A percentile compares a stretch with the other conserved stretches of the same genome.
Conservation (phyloP, 2,329 filamentous ascomycete species). For the Pseudocercospora crystallina region DNA sequence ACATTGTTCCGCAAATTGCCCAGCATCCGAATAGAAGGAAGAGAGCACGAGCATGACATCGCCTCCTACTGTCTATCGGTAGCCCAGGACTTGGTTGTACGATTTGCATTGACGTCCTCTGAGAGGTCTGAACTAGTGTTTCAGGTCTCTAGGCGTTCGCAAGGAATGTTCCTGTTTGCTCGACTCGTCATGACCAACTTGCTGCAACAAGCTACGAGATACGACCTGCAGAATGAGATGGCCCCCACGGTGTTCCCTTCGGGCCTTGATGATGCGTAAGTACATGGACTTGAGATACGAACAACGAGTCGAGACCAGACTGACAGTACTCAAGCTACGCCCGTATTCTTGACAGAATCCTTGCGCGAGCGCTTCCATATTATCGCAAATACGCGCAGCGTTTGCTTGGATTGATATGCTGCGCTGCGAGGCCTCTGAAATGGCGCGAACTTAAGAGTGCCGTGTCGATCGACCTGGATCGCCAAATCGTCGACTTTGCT, state of each 20-base stretch:
- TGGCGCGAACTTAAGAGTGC: slow-evolving; percentile 15
- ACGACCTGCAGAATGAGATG: background rate
- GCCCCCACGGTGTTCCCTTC: background rate
- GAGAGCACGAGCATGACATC: slow-evolving; percentile 5
- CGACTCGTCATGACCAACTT: slow-evolving; percentile 17
- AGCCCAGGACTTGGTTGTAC: background rate
- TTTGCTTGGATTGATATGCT: slow-evolving; percentile 7
- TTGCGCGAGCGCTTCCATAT: background rate
- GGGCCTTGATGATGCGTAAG: slow-evolving; percentile 10
- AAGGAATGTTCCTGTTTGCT: slow-evolving; percentile 18
- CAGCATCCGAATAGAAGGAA: background rate
- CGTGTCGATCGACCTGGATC: slow-evolving; percentile 5
- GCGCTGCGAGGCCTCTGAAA: slow-evolving; percentile 10
- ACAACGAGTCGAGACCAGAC: background rate
- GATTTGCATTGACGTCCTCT: background rate
- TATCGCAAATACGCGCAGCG: background rate
- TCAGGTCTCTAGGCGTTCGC: no score
- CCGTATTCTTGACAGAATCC: background rate
- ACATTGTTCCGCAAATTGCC: slow-evolving; percentile 1
- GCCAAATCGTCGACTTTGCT: background rate
- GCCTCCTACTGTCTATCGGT: background rate
- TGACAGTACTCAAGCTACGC: background rate
- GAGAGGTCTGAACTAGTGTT: background rate
- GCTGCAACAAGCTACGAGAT: background rate
- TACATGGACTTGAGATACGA: background rate